Base-by-base conservation (phyloP, 768 basidiomycete species). In the Hysterangium stoloniferum region DNA sequence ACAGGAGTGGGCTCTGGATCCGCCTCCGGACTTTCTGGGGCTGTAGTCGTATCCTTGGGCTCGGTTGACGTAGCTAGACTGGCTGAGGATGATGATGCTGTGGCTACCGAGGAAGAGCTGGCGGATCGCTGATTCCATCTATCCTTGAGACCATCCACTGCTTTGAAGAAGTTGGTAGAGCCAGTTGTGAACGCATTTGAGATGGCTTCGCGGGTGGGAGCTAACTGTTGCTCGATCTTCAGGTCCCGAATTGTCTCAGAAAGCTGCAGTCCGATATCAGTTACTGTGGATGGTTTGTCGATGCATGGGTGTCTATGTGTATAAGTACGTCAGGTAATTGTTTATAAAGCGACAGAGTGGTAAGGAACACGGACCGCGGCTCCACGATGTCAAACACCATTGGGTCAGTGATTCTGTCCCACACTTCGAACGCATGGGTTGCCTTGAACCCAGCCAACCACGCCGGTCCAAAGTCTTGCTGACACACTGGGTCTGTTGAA, bases 351-450 rank as follows among this genome's bases (percentile, higher is more conserved):
- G 17, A 4, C n/a, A 17, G 32, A 48, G 41, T 45, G 13, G 46
- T 57, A 22, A 33, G 32, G 15, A 15, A 56, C 13, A 62, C 71
- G 24, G 54, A 92, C 91, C 88, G 74, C 31, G 95, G 88, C 64
- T 99, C 96, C 48, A 95, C 78, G 42, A 98, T 88, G 62, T 99
- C 96, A 61, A 99, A 99, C 9, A 98, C 68, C 54, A 91, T 71
- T 1, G 91, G 86, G 65, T 99, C 96, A 1, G 96, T 98, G 34
- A 82, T 78, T 38, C 78, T 71, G 44, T 97, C 81, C 96, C 96
- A 99, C 3, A 90, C 79, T 48, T 86, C 80, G 63, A 82, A 94
- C 0, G 93, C 92, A 57, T 84, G 80, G 24, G 95, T 94, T 57
- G 74, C 76, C 65, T 80, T 86, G 68, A 98, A 96, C 58, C 91